Evolutionary conservation across 2,329 filamentous ascomycete genomes (phyloP), one percentile per base, ranked within the genome.

Genomic region (Cladophialophora exuberans): DNA sequence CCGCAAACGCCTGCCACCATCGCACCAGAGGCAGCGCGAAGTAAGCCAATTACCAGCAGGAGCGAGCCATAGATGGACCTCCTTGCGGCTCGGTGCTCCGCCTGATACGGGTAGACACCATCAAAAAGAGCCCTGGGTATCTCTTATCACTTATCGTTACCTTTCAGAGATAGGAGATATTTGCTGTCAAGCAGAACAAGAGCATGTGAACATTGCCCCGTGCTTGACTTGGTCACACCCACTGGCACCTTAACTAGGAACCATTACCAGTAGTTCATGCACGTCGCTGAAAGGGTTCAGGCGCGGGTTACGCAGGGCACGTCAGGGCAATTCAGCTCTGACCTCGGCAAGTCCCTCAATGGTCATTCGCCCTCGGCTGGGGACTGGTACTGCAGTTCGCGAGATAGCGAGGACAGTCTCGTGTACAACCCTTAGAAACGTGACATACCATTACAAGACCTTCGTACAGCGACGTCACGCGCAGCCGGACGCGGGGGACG

Each of bases 181-280:
- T 20, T 38, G 22, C 13, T 46, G 9, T 23, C 20, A 33, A 13
- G 4, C 6, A 36, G 28, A 36, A 25, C n/a, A 36, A 18, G 26
- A 18, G 13, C 45, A 35, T 48, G 31, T 35, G 22, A 33, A 48
- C 45, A 38, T 23, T 10, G 20, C 39, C n/a, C 20, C 9, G 7
- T n/a, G 38, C 22, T 23, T 11, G 20, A 11, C 38, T 17, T 22
- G 17, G 18, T 33, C 50, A 58, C 55, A 51, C 55, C 46, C 53
- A 43, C 47, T 42, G 42, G 28, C 15, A 55, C 52, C 6, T 36
- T 18, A 15, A 18, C 33, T 31, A 23, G 33, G 22, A 39, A 35
- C 46, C 46, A 49, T 25, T 28, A 41, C 25, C 42, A 46, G 23
- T 11, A 49, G 49, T 53, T 53, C 50, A 57, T 54, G 55, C 50